These are phyloP conservation scores for Backusella circina DNA, from an alignment of 192 early-diverging fungal genomes.

Conservation along the genomic window DNA sequence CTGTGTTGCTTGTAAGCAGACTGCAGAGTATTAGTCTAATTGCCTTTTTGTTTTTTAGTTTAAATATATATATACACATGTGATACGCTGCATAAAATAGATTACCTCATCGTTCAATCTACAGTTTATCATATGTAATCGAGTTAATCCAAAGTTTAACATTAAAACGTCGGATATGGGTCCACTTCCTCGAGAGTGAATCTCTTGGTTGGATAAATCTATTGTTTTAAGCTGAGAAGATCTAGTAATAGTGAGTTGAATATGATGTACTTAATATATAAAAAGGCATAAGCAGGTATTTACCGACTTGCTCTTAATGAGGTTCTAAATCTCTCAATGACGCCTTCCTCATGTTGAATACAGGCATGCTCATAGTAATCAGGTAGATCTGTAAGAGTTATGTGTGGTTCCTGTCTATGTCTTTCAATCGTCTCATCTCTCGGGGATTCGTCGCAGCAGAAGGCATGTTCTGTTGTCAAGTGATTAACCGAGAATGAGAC, in stretches of 20 bases:
- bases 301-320: conserved; percentile 7
- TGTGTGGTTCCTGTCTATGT: neutral
- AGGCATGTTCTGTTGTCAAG: conserved; percentile 41
- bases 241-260: neutral
- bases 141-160: conserved; percentile 66
- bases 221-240: conserved; percentile 11
- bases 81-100: neutral
- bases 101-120: conserved; percentile 66
- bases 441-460: neutral
- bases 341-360: conserved; percentile 15
- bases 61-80: neutral
- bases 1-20: conserved; percentile 60
- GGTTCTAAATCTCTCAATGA: conserved; percentile 10
- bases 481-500: conserved; percentile 52
- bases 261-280: conserved; percentile 2
- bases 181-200: conserved; percentile 52
- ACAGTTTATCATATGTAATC: conserved; percentile 65
- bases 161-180: conserved; percentile 77
- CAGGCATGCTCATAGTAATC: conserved; percentile 26
- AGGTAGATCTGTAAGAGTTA: neutral
- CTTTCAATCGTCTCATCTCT: conserved; percentile 5
- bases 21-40: conserved; percentile 64
- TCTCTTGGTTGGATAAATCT: conserved; percentile 32
- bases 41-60: conserved; percentile 31
- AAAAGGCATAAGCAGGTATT: neutral